These are phyloP conservation scores for Chaetomium globosum DNA, from an alignment of 2,329 filamentous ascomycete species.

Conservation along the genomic window DNA sequence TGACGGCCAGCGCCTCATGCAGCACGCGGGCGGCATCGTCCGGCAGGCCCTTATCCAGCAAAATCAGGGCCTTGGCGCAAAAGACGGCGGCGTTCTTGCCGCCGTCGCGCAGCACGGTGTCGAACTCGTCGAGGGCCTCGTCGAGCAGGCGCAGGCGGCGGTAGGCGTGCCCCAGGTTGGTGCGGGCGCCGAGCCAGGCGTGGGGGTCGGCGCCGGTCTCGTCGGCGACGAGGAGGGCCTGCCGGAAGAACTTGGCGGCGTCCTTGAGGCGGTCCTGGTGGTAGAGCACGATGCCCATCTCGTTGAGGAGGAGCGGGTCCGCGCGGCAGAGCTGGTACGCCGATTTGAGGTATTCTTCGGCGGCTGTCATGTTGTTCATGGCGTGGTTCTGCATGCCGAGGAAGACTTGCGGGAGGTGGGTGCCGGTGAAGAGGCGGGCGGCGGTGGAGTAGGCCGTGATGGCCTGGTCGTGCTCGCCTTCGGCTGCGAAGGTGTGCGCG, in stretches of 20 bases:
- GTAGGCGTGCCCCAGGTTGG: constrained; percentile 87
- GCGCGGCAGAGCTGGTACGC: constrained; percentile 80
- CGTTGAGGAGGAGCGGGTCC: constrained; percentile 89
- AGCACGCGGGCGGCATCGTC: constrained; percentile 79
- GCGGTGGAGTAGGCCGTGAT: constrained; percentile 97
- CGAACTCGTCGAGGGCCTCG: constrained; percentile 77
- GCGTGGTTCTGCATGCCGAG: constrained; percentile 98
- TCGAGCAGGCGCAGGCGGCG: constrained; percentile 70
- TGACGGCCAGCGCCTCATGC: constrained; percentile 80
- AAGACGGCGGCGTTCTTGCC: constrained; percentile 79
- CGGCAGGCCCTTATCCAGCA: constrained; percentile 73
- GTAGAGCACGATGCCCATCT: constrained; percentile 94
- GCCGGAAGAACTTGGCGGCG: constrained; percentile 75
- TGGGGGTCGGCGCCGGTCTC: constrained; percentile 80
- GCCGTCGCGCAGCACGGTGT: constrained; percentile 81
- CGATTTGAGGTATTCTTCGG: constrained; percentile 90
- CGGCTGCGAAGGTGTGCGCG: constrained; percentile 94
- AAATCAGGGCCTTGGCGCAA: constrained; percentile 78
- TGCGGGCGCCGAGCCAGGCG: constrained; percentile 80
- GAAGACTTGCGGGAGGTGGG: constrained; percentile 92
- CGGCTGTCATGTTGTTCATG: constrained; percentile 89
- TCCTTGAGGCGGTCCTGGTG: constrained; percentile 79
- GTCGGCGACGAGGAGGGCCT: constrained; percentile 74
- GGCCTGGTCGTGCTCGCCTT: constrained; percentile 96
- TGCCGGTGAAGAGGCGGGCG: constrained; percentile 91